Base-by-base conservation (phyloP, 2,329 filamentous ascomycete genomes). In the Teratosphaeria nubilosa region DNA sequence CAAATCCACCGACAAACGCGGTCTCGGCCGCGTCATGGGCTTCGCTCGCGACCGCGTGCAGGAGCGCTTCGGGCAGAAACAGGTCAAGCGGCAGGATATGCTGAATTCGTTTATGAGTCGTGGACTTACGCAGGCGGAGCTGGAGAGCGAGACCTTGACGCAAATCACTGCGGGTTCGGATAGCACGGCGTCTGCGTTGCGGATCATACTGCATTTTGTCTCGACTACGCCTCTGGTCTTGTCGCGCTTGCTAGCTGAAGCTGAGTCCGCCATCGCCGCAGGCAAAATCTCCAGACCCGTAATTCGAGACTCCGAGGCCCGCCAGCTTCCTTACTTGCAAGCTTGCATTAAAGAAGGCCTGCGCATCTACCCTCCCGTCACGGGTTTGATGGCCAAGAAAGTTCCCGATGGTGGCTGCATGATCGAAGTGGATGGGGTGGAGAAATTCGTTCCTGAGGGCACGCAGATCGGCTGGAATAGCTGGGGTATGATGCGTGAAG, bases 81-180 rank as follows among this genome's bases (percentile, higher is more conserved):
- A 72, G 1, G 75, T 78, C 24, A 72, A 72, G 0, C 73, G 75
- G 16, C 71, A 71, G 5, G 81, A 83, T 61, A 83, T 83, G 80
- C 73, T 83, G 5, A 76, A 74, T 2, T 77, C 78, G 0, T 82
- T 82, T 63, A 74, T 81, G 56, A 71, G 72, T 11, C 75, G 77
- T 59, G 75, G 74, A 64, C 65, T 80, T 1, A 68, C 70, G 53
- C 64, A 75, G 68, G 60, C 71, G 16, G 67, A 78, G 63, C 73
- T 69, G 59, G 78, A 70, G 66, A 75, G 69, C 60, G 77, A 79
- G 60, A 74, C 72, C 0, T 61, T 77, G 4, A 70, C 76, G 13
- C 75, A 78, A 58, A 77, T 79, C 48, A 72, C 82, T 5, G 82
- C 81, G 4, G 82, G 82, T 3, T 80, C 80, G 0, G 82, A 85